Evolutionary conservation across 768 basidiomycete species (phyloP), one percentile per base, ranked within the genome.

Genomic region (Pholiota molesta): DNA sequence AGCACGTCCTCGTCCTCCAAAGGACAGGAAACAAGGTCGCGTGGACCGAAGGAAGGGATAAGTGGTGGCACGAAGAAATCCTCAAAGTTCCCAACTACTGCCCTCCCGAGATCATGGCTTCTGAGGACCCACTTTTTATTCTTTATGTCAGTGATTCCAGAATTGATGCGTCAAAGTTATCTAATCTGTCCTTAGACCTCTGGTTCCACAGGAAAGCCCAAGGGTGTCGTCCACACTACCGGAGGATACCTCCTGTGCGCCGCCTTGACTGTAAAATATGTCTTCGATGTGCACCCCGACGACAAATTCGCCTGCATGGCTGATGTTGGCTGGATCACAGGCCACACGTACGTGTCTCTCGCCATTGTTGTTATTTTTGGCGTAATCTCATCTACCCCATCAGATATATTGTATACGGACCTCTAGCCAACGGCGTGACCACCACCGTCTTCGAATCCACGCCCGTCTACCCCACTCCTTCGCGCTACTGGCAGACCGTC

Each of bases 301-400:
- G 97, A 98, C 79, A 88, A 84, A 67, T 98, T 96, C 74, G 97
- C 90, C 1, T 99, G 97, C 81, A 95, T 98, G 96, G 97, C 97
- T 60, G 97, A 99, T 72, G 84, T 99, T 56, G 97, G 97, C 69
- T 99, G 97, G 97, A 97, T 99, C 79, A 99, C 97, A 2, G 96
- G 96, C 17, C 95, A 97, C 78, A 92, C 92, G 78, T 92, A 67
- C 59, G 80, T 72, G 52, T 55, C 37, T 58, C 28, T 35, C 17
- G 53, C 45, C 29, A 62, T 31, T 13, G 40, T 23, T 37, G 49
- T 16, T 65, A 65, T 62, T 61, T 62, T 57, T 61, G 65, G 35
- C 49, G 60, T 37, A 33, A 23, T 49, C 47, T 35, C 55, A 45
- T 55, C 8, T 65, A 52, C 19, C 55, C 45, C 19, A 31, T 17